Percentiles rank a stretch among this genome's conserved stretches.
phyloP scores from a whole-genome alignment of 768 basidiomycete species.

The Leccinum barrowsii region DNA sequence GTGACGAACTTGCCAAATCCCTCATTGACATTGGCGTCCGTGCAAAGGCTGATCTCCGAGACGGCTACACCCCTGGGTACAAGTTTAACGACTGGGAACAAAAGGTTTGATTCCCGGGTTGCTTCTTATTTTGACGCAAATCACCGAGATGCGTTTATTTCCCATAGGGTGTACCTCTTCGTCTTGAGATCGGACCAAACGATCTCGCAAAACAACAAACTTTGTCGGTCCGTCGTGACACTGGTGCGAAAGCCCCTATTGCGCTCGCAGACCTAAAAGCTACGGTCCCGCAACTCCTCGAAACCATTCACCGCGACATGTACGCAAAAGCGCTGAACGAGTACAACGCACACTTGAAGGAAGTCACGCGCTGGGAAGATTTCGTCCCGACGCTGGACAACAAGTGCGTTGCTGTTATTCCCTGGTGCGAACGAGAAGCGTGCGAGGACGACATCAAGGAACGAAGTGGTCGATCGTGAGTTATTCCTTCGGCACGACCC shows the following conservation, averaged over 20 bases:
- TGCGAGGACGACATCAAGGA: constrained; percentile 99
- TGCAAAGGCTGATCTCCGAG: constrained; percentile 88
- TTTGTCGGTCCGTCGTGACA: constrained; percentile 78
- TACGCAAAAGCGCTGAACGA: constrained; percentile 69
- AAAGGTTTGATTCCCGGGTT: constrained; percentile 51
- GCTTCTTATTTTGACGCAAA: neutral
- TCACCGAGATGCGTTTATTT: neutral
- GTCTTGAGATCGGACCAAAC: constrained; percentile 94
- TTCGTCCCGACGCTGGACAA: constrained; percentile 87
- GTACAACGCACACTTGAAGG: constrained; percentile 68
- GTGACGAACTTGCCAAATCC: constrained; percentile 70
- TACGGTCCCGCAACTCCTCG: constrained; percentile 63
- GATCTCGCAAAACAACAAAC: constrained; percentile 84
- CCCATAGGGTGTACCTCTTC: constrained; percentile 86
- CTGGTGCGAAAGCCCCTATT: constrained; percentile 56
- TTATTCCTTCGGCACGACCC: neutral
- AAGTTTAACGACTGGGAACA: constrained; percentile 99
- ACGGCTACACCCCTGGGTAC: constrained; percentile 96
- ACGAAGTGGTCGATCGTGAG: constrained; percentile 76
- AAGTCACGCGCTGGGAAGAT: constrained; percentile 85
- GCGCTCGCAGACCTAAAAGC: constrained; percentile 45
- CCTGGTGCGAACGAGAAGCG: constrained; percentile 91
- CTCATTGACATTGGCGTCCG: constrained; percentile 73
- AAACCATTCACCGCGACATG: constrained; percentile 89
- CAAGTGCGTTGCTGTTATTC: constrained; percentile 84